These are phyloP conservation scores for Babjeviella inositovora DNA, from an alignment of 805 yeast species.

Conservation along the genomic window DNA sequence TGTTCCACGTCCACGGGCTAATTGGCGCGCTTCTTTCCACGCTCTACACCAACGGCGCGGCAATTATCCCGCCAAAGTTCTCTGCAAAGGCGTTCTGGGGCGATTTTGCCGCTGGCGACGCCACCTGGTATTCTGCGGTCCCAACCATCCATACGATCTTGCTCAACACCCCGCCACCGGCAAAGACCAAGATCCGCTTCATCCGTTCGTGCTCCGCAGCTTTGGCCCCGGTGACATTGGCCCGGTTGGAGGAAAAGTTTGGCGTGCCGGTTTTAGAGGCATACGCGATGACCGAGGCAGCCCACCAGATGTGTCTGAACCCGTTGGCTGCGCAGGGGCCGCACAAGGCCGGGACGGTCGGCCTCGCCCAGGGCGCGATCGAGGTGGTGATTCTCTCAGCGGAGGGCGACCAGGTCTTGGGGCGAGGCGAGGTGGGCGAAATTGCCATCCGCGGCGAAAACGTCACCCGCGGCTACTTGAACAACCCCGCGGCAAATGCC, in stretches of 20 bases:
- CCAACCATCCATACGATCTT: constrained; percentile 64
- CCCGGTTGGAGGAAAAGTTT: constrained; percentile 36
- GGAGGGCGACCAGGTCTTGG: constrained; percentile 24
- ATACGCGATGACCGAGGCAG: constrained; percentile 69
- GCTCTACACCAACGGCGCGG: constrained; percentile 40
- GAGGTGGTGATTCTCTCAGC: constrained; percentile 43
- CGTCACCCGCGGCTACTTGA: constrained; percentile 57
- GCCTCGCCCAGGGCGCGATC: constrained; percentile 50
- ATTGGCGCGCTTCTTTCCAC: constrained; percentile 52
- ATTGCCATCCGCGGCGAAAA: constrained; percentile 52
- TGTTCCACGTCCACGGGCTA: constrained; percentile 66
- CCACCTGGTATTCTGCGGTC: constrained; percentile 65
- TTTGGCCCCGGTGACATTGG: constrained; percentile 49
- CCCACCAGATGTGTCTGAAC: constrained; percentile 71
- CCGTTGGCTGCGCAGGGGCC: constrained; percentile 47
- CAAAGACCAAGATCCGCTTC: constrained; percentile 40
- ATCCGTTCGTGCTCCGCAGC: constrained; percentile 63
- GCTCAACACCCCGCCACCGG: constrained; percentile 33
- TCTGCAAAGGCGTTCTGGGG: constrained; percentile 47
- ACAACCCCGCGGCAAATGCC: constrained; percentile 54
- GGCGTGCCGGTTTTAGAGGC: constrained; percentile 63
- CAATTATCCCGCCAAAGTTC: constrained; percentile 45
- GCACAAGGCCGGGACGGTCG: constrained; percentile 55
- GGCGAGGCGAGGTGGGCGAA: constrained; percentile 48
- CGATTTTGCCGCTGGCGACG: constrained; percentile 29